These are phyloP conservation scores for Drosera spatulata DNA, from an alignment of 179 eudicot genomes.

Conservation along the genomic window DNA sequence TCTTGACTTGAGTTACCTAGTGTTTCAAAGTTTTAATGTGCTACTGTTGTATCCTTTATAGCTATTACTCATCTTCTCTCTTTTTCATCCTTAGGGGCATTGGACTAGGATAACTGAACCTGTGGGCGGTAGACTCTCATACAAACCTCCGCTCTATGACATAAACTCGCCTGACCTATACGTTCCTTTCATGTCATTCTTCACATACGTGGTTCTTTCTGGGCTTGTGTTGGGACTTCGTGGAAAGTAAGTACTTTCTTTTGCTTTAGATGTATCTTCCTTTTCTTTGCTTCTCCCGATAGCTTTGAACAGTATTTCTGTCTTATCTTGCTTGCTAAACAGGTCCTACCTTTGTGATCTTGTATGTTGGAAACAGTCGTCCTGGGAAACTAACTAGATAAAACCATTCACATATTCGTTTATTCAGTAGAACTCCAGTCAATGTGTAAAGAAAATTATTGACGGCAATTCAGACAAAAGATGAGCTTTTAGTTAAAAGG, in stretches of 20 bases:
- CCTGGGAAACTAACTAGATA: too few relatives aligned
- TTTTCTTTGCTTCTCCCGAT: neutral
- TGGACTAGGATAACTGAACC: slow-evolving; percentile 80
- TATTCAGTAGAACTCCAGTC: too few relatives aligned
- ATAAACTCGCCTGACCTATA: slow-evolving; percentile 71
- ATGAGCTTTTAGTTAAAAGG: too few relatives aligned
- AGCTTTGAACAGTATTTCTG: too few relatives aligned
- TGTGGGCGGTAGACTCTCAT: slow-evolving; percentile 68
- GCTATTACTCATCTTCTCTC: neutral
- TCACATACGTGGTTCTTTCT: slow-evolving; percentile 61
- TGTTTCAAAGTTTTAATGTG: too few relatives aligned
- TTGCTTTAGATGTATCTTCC: neutral
- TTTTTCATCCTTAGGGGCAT: slow-evolving; percentile 37
- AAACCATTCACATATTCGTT: too few relatives aligned
- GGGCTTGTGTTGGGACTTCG: slow-evolving; percentile 55
- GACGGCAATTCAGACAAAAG: too few relatives aligned
- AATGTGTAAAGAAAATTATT: too few relatives aligned
- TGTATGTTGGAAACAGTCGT: too few relatives aligned
- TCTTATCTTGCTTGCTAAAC: too few relatives aligned
- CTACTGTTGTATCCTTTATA: neutral
- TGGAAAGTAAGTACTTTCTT: slow-evolving; percentile 42
- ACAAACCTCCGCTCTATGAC: slow-evolving; percentile 63
- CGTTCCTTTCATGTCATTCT: slow-evolving; percentile 68
- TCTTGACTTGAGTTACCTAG: neutral
- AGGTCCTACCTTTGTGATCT: too few relatives aligned